Percentiles rank a stretch among this genome's conserved stretches.
Conservation (phyloP, 2,329 filamentous ascomycete genomes). For the Tolypocladium guangdongense region DNA sequence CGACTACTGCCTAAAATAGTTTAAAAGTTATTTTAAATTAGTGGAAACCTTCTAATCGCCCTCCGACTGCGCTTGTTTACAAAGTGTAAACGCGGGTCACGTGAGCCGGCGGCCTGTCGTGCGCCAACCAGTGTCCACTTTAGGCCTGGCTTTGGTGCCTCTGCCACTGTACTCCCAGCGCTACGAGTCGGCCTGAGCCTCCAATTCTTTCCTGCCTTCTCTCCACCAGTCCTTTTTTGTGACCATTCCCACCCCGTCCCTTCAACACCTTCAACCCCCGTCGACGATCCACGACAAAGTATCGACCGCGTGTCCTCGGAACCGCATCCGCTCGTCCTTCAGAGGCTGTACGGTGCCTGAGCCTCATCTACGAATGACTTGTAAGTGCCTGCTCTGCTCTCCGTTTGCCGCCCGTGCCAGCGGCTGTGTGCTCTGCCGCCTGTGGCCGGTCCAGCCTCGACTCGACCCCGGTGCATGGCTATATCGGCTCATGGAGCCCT, state of each 20-base stretch:
- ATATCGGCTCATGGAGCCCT: slow-evolving; percentile 18
- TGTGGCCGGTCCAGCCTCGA: slow-evolving; percentile 24
- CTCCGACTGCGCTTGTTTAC: too few species aligned
- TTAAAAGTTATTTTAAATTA: too few species aligned
- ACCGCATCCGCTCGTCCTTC: slow-evolving; percentile 11
- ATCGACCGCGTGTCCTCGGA: slow-evolving; percentile 13
- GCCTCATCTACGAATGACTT: slow-evolving; percentile 36
- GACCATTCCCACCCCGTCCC: slow-evolving; percentile 21
- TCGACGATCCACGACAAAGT: slow-evolving; percentile 4
- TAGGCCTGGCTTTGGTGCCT: not conserved
- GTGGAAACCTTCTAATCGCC: too few species aligned
- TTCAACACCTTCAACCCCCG: slow-evolving; percentile 20
- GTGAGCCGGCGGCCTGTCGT: not conserved
- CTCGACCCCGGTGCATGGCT: slow-evolving; percentile 20
- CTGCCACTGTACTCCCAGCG: not conserved
- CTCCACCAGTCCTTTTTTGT: slow-evolving; percentile 24
- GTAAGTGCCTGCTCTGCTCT: slow-evolving; percentile 29
- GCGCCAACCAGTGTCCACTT: not conserved
- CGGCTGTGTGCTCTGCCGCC: slow-evolving; percentile 24
- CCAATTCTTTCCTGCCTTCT: slow-evolving; percentile 30
- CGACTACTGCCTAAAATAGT: too few species aligned
- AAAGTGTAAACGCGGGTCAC: not conserved
- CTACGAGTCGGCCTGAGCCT: slow-evolving; percentile 15
- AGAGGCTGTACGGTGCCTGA: slow-evolving; percentile 23
- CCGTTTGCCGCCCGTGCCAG: slow-evolving; percentile 16